phyloP scores from a whole-genome alignment of 768 basidiomycete genomes.

The Nidularia pulvinata region DNA sequence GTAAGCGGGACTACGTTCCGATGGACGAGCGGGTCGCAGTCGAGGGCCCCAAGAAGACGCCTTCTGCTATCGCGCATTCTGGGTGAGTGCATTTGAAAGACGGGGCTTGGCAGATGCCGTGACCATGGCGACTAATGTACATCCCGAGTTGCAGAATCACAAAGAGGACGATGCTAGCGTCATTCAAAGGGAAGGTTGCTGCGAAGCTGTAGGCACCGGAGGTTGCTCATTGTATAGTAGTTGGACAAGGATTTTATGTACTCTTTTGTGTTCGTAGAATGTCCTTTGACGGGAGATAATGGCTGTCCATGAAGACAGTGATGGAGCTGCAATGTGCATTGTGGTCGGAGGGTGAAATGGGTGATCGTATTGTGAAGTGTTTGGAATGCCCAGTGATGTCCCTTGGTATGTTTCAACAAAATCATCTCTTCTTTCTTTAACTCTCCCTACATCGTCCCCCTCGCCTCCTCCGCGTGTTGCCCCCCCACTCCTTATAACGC shows the following conservation, averaged over 20 bases:
- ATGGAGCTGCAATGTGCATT: not conserved
- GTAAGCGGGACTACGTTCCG: constrained; percentile 74
- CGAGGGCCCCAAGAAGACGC: constrained; percentile 55
- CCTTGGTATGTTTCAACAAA: not conserved
- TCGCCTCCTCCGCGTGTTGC: constrained; percentile 21
- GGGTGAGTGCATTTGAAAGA: constrained; percentile 53
- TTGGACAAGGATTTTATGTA: not conserved
- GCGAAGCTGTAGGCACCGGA: constrained; percentile 36
- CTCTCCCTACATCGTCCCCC: constrained; percentile 19
- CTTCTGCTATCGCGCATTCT: constrained; percentile 67
- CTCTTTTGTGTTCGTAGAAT: not conserved
- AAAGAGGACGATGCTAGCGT: constrained; percentile 66
- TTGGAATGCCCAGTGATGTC: constrained; percentile 8
- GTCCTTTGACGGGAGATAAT: too few relatives aligned
- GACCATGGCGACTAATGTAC: constrained; percentile 30
- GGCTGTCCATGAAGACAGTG: not conserved
- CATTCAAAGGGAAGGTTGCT: constrained; percentile 49
- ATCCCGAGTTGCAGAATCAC: constrained; percentile 43
- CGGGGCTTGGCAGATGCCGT: constrained; percentile 16
- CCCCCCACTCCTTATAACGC: constrained; percentile 23
- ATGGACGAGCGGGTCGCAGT: constrained; percentile 58
- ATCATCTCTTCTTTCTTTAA: constrained; percentile 4
- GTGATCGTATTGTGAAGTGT: constrained; percentile 10
- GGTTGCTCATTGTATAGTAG: constrained; percentile 10
- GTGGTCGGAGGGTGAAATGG: not conserved